A percentile compares a stretch with the other conserved stretches of the same genome.
These are phyloP conservation scores for Cyphellophora attinorum DNA, from an alignment of 2,329 filamentous ascomycete species.

Conservation along the genomic window DNA sequence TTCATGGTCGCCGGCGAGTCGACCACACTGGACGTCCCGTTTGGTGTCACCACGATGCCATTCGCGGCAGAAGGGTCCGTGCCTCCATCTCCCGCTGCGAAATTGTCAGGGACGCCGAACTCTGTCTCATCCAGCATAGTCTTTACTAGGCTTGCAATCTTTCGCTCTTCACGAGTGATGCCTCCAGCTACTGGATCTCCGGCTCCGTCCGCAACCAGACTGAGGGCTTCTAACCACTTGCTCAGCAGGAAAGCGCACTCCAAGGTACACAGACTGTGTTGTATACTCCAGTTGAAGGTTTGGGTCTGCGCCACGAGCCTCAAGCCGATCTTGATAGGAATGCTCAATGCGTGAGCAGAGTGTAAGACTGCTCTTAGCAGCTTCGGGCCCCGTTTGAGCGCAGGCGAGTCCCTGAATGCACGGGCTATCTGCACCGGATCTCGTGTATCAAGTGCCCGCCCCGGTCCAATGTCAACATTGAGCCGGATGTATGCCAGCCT, in stretches of 20 bases:
- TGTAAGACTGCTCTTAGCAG: slow-evolving; percentile 56
- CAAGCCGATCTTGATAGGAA: slow-evolving; percentile 32
- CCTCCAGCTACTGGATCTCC: slow-evolving; percentile 23
- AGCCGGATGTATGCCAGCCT: slow-evolving; percentile 46
- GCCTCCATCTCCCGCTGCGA: too few relatives aligned
- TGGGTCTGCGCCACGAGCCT: slow-evolving; percentile 29
- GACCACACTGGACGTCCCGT: too few relatives aligned
- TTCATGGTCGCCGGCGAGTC: slow-evolving; percentile 24
- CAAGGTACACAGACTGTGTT: slow-evolving; percentile 29
- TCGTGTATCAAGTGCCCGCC: slow-evolving; percentile 49
- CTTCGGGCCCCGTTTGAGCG: slow-evolving; percentile 47
- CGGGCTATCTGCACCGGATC: slow-evolving; percentile 52
- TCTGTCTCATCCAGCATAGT: slow-evolving; percentile 33
- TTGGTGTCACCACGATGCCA: too few relatives aligned
- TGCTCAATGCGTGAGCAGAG: slow-evolving; percentile 57
- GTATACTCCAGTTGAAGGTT: slow-evolving; percentile 30
- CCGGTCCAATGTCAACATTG: slow-evolving; percentile 16
- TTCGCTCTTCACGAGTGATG: slow-evolving; percentile 25
- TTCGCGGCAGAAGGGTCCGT: too few relatives aligned
- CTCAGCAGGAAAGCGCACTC: slow-evolving; percentile 31
- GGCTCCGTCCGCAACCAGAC: slow-evolving; percentile 20
- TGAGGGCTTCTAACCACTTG: slow-evolving; percentile 29
- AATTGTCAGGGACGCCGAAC: slow-evolving; percentile 11
- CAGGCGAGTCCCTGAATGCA: slow-evolving; percentile 44
- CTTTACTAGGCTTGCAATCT: slow-evolving; percentile 27